These are phyloP conservation scores for Penstemon barbatus DNA, from an alignment of 257 asterid species.

Conservation along the genomic window DNA sequence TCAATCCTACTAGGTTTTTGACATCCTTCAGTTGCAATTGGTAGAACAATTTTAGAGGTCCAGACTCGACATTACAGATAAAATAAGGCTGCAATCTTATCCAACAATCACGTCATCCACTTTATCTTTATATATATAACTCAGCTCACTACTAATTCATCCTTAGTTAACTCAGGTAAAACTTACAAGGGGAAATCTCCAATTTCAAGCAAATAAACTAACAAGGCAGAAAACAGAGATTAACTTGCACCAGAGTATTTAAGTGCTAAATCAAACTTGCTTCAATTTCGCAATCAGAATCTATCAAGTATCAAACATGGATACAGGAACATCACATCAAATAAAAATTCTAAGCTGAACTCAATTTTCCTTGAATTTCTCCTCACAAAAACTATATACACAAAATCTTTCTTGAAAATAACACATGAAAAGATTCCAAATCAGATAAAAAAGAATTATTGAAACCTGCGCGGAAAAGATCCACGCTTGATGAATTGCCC, in stretches of 20 bases:
- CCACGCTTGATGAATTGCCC: slow-evolving; percentile 63
- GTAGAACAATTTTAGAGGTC: neutral
- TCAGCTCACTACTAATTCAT: neutral
- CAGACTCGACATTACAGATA: neutral
- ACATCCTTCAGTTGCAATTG: neutral
- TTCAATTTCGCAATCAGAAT: slow-evolving; percentile 1
- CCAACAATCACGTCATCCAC: slow-evolving; percentile 3
- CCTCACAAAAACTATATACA: neutral
- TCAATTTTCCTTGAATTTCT: neutral
- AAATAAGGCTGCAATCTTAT: slow-evolving; percentile 12
- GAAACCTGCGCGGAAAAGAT: slow-evolving; percentile 78
- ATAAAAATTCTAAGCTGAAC: neutral
- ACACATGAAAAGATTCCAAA: neutral
- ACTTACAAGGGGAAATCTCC: neutral
- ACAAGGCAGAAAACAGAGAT: neutral
- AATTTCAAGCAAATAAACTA: neutral
- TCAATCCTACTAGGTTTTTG: slow-evolving; percentile 2
- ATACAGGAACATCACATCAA: slow-evolving; percentile 16
- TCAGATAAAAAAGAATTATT: neutral
- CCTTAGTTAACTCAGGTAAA: no score
- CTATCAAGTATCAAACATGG: neutral
- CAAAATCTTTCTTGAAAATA: neutral
- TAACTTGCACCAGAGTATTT: neutral
- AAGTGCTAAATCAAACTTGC: neutral
- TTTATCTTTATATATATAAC: neutral